Evolutionary conservation across 1,139 yeast species (phyloP).

Genomic region (Saccharomyces hybrid): DNA sequence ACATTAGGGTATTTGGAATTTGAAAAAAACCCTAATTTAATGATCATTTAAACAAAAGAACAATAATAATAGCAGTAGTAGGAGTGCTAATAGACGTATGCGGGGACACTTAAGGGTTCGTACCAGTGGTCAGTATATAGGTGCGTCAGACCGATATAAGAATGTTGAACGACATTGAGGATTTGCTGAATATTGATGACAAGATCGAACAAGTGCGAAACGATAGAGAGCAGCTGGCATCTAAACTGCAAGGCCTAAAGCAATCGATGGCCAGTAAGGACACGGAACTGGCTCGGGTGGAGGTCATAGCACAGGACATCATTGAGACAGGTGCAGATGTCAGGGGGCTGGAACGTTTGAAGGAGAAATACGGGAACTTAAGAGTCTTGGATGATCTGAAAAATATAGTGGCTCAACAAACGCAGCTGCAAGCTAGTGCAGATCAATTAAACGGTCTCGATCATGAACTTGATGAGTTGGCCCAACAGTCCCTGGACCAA

Average conservation of each 20-base stretch:
- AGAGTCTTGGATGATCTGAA: constrained; percentile 23
- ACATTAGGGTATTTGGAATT: too few relatives aligned
- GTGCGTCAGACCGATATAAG: neutral
- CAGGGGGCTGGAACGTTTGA: constrained; percentile 20
- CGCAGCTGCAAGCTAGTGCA: constrained; percentile 13
- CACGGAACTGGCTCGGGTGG: constrained; percentile 8
- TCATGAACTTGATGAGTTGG: constrained; percentile 18
- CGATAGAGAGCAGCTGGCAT: constrained; percentile 22
- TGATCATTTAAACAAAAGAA: too few relatives aligned
- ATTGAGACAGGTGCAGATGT: constrained; percentile 6
- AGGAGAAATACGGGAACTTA: constrained; percentile 29
- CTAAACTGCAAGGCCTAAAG: constrained; percentile 19
- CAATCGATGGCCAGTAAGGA: constrained; percentile 12
- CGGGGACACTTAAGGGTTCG: neutral
- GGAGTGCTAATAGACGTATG: neutral
- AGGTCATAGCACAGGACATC: constrained; percentile 14
- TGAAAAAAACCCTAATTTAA: too few relatives aligned
- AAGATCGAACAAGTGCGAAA: constrained; percentile 2
- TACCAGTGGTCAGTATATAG: too few relatives aligned
- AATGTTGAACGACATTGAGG: constrained; percentile 19
- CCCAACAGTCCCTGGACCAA: constrained; percentile 1
- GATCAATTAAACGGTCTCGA: constrained; percentile 19
- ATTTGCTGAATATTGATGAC: constrained; percentile 18
- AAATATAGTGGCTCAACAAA: constrained; percentile 10
- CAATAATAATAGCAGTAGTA: too few relatives aligned